A percentile compares a stretch with the other conserved stretches of the same genome.
phyloP scores from a whole-genome alignment of 1,284 basidiomycete species.

The Malassezia pachydermatis region DNA sequence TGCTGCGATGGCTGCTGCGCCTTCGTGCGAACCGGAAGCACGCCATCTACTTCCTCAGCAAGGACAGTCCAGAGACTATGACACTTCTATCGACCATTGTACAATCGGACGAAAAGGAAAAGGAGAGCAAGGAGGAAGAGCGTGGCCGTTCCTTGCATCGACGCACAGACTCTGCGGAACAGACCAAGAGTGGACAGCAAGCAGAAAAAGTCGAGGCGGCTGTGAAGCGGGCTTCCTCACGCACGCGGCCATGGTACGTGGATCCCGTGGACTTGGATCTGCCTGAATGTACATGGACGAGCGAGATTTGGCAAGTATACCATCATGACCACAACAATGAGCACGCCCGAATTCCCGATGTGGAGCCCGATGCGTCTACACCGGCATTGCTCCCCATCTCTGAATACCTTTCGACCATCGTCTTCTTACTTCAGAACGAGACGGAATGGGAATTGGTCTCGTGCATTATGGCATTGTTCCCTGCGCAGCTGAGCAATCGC shows the following conservation, averaged over 20 bases:
- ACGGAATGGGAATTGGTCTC: slow-evolving; percentile 88
- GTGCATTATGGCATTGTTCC: slow-evolving; percentile 81
- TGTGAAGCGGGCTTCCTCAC: not conserved
- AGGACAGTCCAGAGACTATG: slow-evolving; percentile 50
- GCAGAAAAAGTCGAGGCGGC: not conserved
- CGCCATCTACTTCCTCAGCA: slow-evolving; percentile 61
- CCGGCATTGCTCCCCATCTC: slow-evolving; percentile 60
- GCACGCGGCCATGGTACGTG: not conserved
- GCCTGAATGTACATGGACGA: not conserved
- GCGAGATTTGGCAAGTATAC: not conserved
- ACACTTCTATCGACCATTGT: slow-evolving; percentile 4
- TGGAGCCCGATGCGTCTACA: slow-evolving; percentile 21
- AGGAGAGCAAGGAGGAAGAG: not conserved
- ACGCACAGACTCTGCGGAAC: not conserved
- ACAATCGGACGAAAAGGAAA: slow-evolving; percentile 1
- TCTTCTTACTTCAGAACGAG: slow-evolving; percentile 64
- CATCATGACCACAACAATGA: not conserved
- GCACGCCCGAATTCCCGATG: slow-evolving; percentile 33
- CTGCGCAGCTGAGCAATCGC: slow-evolving; percentile 85
- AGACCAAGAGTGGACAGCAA: no score
- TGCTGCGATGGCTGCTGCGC: slow-evolving; percentile 78
- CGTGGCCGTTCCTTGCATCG: not conserved
- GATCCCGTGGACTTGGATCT: slow-evolving; percentile 1
- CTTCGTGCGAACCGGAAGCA: slow-evolving; percentile 85
- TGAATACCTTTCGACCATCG: slow-evolving; percentile 61